These are phyloP conservation scores for Phytophthora agathidicida DNA, from an alignment of 352 stramenopile genomes.

Conservation along the genomic window DNA sequence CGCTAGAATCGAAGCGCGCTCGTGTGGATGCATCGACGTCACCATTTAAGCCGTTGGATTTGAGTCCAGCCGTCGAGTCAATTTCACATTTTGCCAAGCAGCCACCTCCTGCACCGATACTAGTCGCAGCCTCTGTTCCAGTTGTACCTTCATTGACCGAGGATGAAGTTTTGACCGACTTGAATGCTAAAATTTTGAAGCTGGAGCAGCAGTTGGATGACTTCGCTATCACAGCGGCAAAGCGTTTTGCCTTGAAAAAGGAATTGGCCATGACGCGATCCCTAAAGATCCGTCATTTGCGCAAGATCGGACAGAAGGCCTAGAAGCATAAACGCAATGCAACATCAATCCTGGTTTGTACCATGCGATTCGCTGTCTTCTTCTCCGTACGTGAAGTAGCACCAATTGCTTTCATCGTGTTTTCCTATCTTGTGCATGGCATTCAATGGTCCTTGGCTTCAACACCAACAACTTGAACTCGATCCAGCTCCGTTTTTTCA, in stretches of 20 bases:
- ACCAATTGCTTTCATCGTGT: too few species aligned
- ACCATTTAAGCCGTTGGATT: conserved; percentile 14
- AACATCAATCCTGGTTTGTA: conserved; percentile 11
- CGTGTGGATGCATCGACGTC: conserved; percentile 32
- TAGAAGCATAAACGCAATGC: conserved; percentile 16
- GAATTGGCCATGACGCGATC: conserved; percentile 79
- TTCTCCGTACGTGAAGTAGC: too few species aligned
- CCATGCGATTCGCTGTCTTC: neutral
- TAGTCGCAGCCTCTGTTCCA: neutral
- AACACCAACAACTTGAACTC: too few species aligned
- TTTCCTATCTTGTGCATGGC: too few species aligned
- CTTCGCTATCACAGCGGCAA: conserved; percentile 70
- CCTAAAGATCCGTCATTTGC: conserved; percentile 67
- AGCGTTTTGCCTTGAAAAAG: conserved; percentile 81
- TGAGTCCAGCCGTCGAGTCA: conserved; percentile 9
- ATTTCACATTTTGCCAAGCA: conserved; percentile 13
- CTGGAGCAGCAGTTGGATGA: conserved; percentile 70
- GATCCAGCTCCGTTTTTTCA: too few species aligned
- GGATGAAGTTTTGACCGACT: conserved; percentile 35
- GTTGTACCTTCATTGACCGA: conserved; percentile 1
- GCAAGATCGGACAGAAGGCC: conserved; percentile 34
- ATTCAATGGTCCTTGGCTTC: too few species aligned
- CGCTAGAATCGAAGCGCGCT: conserved; percentile 37
- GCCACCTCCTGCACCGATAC: conserved; percentile 1
- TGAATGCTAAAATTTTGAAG: conserved; percentile 49